phyloP scores from a whole-genome alignment of 306 rosid species.

The Ziziphus jujuba region DNA sequence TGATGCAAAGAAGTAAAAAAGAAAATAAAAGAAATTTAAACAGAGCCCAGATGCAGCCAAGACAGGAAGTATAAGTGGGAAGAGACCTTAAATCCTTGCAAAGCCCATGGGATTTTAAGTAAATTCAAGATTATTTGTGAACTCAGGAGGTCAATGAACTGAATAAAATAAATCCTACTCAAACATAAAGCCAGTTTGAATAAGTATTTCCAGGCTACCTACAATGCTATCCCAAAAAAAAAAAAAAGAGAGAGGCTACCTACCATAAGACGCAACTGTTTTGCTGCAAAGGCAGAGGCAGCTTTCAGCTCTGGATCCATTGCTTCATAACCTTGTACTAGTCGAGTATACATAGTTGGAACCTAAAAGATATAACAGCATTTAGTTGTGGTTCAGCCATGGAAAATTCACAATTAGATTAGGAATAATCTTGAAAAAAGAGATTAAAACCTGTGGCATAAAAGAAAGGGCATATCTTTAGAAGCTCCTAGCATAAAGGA shows the following conservation, averaged over 20 bases:
- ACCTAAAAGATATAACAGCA: constrained; percentile 53
- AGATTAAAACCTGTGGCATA: neutral
- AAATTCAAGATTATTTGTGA: neutral
- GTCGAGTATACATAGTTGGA: constrained; percentile 82
- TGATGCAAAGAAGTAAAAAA: neutral
- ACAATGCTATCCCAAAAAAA: constrained; percentile 45
- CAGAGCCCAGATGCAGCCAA: neutral
- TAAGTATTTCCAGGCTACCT: constrained; percentile 24
- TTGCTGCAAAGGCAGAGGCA: constrained; percentile 75
- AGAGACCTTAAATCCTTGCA: neutral
- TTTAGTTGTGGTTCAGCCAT: constrained; percentile 9
- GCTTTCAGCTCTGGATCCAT: constrained; percentile 77
- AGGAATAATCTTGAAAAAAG: neutral
- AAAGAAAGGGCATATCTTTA: constrained; percentile 3
- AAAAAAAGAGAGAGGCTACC: constrained; percentile 4
- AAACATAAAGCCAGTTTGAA: neutral
- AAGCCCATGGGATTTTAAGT: neutral
- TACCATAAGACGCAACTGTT: constrained; percentile 94
- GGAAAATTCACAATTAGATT: constrained; percentile 6
- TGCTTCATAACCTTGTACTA: constrained; percentile 82
- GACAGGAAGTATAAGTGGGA: neutral
- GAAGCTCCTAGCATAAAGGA: neutral
- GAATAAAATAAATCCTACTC: neutral
- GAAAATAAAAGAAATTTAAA: neutral
- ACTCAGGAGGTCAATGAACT: no score